Evolutionary conservation across 768 basidiomycete species (phyloP).

Genomic region (Crassisporium funariophilum): DNA sequence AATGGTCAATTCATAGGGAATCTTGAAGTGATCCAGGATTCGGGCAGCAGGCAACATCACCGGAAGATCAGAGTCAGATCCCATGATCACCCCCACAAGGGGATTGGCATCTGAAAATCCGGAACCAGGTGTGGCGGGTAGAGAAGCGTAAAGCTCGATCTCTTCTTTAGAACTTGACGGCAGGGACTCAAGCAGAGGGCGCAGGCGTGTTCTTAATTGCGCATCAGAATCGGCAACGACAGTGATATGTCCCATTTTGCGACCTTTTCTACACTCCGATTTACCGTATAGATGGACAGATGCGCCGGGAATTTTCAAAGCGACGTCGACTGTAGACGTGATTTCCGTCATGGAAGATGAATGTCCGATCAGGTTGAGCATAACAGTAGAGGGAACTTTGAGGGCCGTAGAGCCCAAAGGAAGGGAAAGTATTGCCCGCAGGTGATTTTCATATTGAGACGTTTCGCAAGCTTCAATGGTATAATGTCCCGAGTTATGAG

Average conservation of each 20-base stretch:
- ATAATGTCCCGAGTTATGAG: constrained; percentile 98
- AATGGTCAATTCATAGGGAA: constrained; percentile 94
- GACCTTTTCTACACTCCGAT: constrained; percentile 79
- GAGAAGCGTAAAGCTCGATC: constrained; percentile 54
- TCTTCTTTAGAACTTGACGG: constrained; percentile 51
- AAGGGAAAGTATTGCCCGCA: constrained; percentile 88
- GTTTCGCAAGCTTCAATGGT: constrained; percentile 97
- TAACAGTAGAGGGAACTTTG: constrained; percentile 83
- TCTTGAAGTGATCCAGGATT: constrained; percentile 76
- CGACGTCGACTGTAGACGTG: constrained; percentile 51
- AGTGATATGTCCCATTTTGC: constrained; percentile 99
- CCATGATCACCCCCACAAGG: constrained; percentile 95
- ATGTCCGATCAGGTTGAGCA: constrained; percentile 94
- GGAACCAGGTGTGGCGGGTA: constrained; percentile 41
- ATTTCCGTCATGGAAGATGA: constrained; percentile 69
- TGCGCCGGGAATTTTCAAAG: constrained; percentile 73
- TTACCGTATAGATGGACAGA: constrained; percentile 95
- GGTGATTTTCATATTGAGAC: constrained; percentile 97
- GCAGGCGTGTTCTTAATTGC: constrained; percentile 65
- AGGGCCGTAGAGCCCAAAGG: constrained; percentile 88
- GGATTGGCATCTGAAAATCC: constrained; percentile 69
- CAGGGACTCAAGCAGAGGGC: constrained; percentile 69
- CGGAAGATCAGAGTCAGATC: constrained; percentile 96
- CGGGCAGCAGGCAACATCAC: constrained; percentile 88
- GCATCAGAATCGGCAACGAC: constrained; percentile 83